phyloP scores from a whole-genome alignment of 345 rosid genomes.

The Acer yangbiense region DNA sequence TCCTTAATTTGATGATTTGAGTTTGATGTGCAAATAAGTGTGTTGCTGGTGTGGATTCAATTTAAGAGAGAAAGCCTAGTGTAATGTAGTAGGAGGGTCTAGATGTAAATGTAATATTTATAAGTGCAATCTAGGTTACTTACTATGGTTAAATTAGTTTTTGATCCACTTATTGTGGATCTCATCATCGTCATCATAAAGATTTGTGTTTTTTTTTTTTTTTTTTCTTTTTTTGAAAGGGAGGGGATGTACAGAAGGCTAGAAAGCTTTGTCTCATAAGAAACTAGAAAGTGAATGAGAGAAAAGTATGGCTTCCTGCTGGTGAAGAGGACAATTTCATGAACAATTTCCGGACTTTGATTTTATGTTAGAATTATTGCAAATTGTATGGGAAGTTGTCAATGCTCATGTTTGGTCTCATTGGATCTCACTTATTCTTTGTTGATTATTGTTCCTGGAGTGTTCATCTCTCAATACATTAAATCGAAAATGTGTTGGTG shows the following conservation, averaged over 20 bases:
- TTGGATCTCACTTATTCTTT: neutral
- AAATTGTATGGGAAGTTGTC: neutral
- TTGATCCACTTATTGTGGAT: neutral
- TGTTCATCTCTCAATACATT: neutral
- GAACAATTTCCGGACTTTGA: neutral
- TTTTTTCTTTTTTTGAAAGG: neutral
- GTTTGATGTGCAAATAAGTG: constrained; percentile 17
- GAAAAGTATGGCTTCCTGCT: constrained; percentile 4
- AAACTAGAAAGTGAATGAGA: neutral
- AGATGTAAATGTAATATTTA: constrained; percentile 29
- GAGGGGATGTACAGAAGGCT: constrained; percentile 34
- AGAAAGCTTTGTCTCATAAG: neutral
- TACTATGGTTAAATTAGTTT: constrained; percentile 19
- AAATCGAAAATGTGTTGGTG: too few species aligned
- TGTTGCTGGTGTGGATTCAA: constrained; percentile 3
- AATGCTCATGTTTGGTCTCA: neutral
- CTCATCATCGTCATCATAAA: neutral
- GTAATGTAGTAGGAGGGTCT: neutral
- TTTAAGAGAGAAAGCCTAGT: neutral
- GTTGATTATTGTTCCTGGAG: neutral
- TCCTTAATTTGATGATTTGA: constrained; percentile 44
- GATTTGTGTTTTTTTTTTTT: neutral
- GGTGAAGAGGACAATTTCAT: constrained; percentile 2
- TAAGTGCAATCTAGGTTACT: constrained; percentile 24
- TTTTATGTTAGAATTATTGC: neutral